Conservation (phyloP, 2,329 filamentous ascomycete genomes). For the Hypomyces rosellus region DNA sequence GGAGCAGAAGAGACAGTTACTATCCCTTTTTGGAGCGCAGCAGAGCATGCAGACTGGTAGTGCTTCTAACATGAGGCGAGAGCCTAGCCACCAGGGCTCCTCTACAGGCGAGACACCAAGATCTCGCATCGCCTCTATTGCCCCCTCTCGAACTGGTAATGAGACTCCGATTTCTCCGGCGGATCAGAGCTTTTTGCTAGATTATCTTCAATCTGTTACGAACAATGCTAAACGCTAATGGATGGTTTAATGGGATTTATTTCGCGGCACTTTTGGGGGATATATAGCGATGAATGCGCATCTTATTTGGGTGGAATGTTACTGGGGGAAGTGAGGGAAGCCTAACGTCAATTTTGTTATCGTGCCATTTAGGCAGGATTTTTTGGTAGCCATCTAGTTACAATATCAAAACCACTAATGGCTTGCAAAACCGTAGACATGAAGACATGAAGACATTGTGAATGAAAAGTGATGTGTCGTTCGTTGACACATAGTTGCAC, state of each 20-base stretch:
- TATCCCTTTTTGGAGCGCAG: constrained; percentile 59
- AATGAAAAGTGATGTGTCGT: no score
- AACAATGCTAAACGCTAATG: constrained; percentile 30
- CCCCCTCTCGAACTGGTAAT: constrained; percentile 39
- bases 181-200: constrained; percentile 70
- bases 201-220: constrained; percentile 59
- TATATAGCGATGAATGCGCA: neutral
- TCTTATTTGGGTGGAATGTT: neutral
- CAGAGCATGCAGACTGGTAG: constrained; percentile 14
- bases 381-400: neutral
- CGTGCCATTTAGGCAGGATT: neutral
- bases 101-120: constrained; percentile 15
- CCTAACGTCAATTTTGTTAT: neutral
- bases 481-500: no score
- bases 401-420: neutral
- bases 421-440: no score
- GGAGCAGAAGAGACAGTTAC: constrained; percentile 33
- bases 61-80: neutral
- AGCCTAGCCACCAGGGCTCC: constrained; percentile 2
- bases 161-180: constrained; percentile 57
- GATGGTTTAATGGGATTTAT: neutral
- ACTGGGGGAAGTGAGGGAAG: neutral
- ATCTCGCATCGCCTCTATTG: constrained; percentile 39
- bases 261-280: neutral
- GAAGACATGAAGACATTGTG: no score